Base-by-base conservation (phyloP, 495 filamentous ascomycete genomes). In the Astrothelium macrocarpum region DNA sequence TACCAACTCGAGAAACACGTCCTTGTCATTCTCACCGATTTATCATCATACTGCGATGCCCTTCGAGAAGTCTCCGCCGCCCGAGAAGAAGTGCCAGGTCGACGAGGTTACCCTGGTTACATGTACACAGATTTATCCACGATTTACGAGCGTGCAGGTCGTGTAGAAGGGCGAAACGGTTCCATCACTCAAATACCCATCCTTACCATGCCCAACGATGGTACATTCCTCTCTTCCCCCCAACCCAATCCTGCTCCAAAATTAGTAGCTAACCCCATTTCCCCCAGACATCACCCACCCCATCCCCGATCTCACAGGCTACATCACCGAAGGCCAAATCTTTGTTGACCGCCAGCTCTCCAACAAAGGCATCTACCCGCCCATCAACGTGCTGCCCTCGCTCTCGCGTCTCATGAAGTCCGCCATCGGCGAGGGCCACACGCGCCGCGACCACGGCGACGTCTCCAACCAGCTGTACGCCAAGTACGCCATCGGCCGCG, bases 81-180 rank as follows among this genome's bases (percentile, higher is more conserved):
- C 45, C 84, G 95, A 77, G 95, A 99, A 84, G 95, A 99, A 89
- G 95, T 99, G 49, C 95, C 95, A 64, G 95, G 95, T 82, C 93
- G 95, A 77, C 91, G 95, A 84, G 95, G 95, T 81, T 99, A 95
- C 80, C 95, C 95, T 59, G 95, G 95, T 90, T 99, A 99, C 82
- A 99, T 99, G 95, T 99, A 99, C 82, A 99, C 95, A 62, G 95
- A 99, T 86, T 88, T 99, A 84, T 96, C 95, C 59, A 99, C 95
- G 70, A 94, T 99, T 71, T 99, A 99, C 80, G 95, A 99, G 77
- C 91, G 95, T 80, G 95, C 95, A 71, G 95, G 95, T 71, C 95
- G 95, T 86, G 95, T 99, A 32, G 83, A 95, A 73, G 95, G 95
- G 65, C 90, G 95, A 66, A 96, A 97, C 72, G 95, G 95, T 59